phyloP scores from a whole-genome alignment of 305 asterid genomes.

The Fraxinus greggii region DNA sequence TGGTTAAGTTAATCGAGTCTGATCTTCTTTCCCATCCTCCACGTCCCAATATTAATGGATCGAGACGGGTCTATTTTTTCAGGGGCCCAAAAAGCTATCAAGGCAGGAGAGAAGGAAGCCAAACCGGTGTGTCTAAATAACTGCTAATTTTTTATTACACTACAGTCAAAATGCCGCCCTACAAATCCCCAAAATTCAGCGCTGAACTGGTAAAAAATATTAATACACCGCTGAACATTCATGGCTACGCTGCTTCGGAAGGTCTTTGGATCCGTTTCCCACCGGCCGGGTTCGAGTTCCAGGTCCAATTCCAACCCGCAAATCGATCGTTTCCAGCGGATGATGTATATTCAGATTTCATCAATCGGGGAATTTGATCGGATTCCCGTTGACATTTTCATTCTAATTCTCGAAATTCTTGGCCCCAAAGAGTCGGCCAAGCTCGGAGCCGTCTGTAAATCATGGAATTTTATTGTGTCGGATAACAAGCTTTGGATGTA shows the following conservation, averaged over 20 bases:
- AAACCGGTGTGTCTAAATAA: no score
- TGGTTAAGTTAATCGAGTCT: no score
- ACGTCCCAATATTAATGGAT: no score
- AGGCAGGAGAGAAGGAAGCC: no score
- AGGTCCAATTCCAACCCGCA: constrained; percentile 28
- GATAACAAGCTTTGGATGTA: constrained; percentile 88
- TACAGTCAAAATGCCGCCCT: not conserved
- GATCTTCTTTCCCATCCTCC: no score
- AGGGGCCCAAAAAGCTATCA: no score
- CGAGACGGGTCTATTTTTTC: no score
- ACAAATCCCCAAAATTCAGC: not conserved
- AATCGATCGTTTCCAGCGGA: constrained; percentile 50
- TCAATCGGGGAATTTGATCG: constrained; percentile 82
- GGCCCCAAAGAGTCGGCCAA: constrained; percentile 85
- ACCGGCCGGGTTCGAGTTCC: constrained; percentile 44
- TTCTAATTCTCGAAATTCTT: constrained; percentile 56
- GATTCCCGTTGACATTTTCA: constrained; percentile 69
- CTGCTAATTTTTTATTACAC: not conserved
- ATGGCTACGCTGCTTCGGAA: constrained; percentile 60
- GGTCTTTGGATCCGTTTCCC: constrained; percentile 59
- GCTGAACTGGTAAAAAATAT: not conserved
- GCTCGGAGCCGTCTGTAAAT: constrained; percentile 67
- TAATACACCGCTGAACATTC: not conserved
- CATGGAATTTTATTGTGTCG: constrained; percentile 63
- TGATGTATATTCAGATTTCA: constrained; percentile 48